Percentiles rank a stretch among this genome's conserved stretches.
Evolutionary conservation across 768 basidiomycete species (phyloP).

Genomic region (Psilocybe subaeruginosa): DNA sequence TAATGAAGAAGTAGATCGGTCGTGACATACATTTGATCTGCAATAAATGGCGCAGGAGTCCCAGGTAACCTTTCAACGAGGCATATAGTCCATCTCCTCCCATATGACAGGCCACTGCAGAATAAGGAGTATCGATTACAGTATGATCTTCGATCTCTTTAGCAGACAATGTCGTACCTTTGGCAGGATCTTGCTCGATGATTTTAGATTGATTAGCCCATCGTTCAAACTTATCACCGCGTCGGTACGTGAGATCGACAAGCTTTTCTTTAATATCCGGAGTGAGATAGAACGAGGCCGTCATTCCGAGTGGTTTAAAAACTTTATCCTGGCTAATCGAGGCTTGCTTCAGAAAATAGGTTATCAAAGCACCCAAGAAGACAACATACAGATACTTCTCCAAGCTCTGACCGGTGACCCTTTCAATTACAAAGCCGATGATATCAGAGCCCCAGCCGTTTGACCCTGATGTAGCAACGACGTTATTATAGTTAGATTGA

Average conservation of each 20-base stretch:
- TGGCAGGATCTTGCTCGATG: constrained; percentile 26
- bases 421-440: constrained; percentile 35
- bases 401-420: constrained; percentile 29
- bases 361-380: background rate
- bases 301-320: constrained; percentile 31
- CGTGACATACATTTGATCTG: background rate
- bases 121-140: background rate
- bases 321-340: constrained; percentile 29
- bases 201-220: constrained; percentile 20
- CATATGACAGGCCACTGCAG: background rate
- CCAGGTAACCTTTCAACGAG: background rate
- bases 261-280: constrained; percentile 22
- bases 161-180: constrained; percentile 15
- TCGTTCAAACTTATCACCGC: constrained; percentile 19
- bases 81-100: background rate
- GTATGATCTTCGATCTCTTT: background rate
- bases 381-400: constrained; percentile 29
- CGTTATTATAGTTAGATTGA: background rate
- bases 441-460: constrained; percentile 35
- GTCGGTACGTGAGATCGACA: constrained; percentile 22
- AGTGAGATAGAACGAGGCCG: constrained; percentile 29
- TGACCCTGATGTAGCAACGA: constrained; percentile 17
- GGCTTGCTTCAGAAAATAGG: background rate
- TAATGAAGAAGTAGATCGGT: too few relatives aligned
- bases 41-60: background rate